Percentiles rank a stretch among this genome's conserved stretches.
These are phyloP conservation scores for Micromonas pusilla DNA, from an alignment of 139 green algal genomes.

Conservation along the genomic window DNA sequence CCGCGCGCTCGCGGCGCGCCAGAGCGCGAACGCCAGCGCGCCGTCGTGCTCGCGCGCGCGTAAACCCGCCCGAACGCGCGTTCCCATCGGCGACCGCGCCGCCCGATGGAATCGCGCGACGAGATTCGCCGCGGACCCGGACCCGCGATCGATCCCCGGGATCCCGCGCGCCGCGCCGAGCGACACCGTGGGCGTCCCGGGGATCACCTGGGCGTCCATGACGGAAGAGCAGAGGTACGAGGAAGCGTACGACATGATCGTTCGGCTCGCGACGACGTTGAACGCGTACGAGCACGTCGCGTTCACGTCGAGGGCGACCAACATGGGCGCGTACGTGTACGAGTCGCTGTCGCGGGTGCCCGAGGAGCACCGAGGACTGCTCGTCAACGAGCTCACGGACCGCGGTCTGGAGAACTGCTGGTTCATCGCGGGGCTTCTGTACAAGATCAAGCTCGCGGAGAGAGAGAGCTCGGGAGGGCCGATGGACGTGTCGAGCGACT, in stretches of 20 bases:
- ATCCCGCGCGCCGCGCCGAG: not conserved
- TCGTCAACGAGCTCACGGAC: not conserved
- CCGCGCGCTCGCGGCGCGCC: too few species aligned
- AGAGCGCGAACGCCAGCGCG: too few species aligned
- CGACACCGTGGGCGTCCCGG: not conserved
- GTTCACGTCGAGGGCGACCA: not conserved
- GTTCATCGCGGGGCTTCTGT: slow-evolving; percentile 4
- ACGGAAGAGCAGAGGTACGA: not conserved
- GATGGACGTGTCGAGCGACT: not conserved
- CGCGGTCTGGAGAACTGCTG: slow-evolving; percentile 9
- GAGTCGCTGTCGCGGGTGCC: not conserved
- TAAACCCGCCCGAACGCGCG: too few species aligned
- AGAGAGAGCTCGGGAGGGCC: not conserved
- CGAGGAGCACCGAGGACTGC: not conserved
- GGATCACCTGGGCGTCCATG: not conserved
- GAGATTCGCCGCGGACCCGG: too few species aligned
- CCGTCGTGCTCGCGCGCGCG: too few species aligned
- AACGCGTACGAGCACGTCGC: slow-evolving; percentile 1
- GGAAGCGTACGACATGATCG: not conserved
- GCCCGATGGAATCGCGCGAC: too few species aligned
- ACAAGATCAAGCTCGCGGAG: not conserved
- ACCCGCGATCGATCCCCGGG: too few species aligned
- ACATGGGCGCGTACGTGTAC: slow-evolving; percentile 6
- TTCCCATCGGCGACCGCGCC: too few species aligned
- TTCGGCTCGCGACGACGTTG: not conserved